Conservation (phyloP, 345 rosid species). For the Viola odorata region DNA sequence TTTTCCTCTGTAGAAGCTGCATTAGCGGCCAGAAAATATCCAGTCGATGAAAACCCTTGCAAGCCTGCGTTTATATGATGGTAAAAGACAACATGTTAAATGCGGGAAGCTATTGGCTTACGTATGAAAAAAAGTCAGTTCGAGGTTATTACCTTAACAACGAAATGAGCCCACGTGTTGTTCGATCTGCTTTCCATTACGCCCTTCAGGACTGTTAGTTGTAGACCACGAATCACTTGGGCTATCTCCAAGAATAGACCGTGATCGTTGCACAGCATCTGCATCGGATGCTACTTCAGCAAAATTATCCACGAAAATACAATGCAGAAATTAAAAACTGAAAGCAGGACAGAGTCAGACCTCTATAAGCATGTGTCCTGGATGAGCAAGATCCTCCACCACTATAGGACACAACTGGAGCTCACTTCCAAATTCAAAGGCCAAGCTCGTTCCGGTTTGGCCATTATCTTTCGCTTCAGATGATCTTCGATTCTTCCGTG, state of each 20-base stretch:
- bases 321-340: too few relatives aligned
- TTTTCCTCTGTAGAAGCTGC: constrained; percentile 46
- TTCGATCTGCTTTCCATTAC: constrained; percentile 28
- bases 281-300: constrained; percentile 1
- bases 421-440: constrained; percentile 39
- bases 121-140: background rate
- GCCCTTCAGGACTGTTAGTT: constrained; percentile 49
- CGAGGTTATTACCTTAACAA: constrained; percentile 44
- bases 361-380: constrained; percentile 62
- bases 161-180: constrained; percentile 55
- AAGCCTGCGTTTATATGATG: constrained; percentile 30
- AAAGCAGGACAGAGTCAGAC: constrained; percentile 8
- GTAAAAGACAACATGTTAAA: background rate
- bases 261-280: constrained; percentile 60
- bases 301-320: too few relatives aligned
- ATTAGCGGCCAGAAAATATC: constrained; percentile 73
- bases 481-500: constrained; percentile 24
- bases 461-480: constrained; percentile 15
- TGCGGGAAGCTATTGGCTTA: too few relatives aligned
- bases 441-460: constrained; percentile 41
- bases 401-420: constrained; percentile 43
- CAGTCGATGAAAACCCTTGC: constrained; percentile 48
- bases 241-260: constrained; percentile 53
- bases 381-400: constrained; percentile 52
- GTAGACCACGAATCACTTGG: constrained; percentile 35